A percentile compares a stretch with the other conserved stretches of the same genome.
phyloP scores from a whole-genome alignment of 257 asterid species.

The Leptodermis oblonga region DNA sequence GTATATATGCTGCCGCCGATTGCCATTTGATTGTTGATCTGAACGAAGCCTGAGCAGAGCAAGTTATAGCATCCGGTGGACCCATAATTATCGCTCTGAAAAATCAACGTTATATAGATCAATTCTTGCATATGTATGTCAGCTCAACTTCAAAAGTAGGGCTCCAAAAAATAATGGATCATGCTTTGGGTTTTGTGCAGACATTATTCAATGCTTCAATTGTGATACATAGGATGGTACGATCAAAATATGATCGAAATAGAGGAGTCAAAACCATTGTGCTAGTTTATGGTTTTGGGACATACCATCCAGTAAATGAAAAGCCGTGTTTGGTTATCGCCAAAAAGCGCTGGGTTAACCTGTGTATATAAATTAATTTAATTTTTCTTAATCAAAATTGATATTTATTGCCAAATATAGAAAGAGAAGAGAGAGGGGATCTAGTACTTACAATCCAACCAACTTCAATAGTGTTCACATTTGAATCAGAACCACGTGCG shows the following conservation, averaged over 20 bases:
- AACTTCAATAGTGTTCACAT: constrained; percentile 22
- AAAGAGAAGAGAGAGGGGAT: no score
- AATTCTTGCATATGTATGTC: no score
- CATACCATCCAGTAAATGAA: constrained; percentile 1
- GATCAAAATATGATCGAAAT: no score
- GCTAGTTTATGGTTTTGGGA: background rate
- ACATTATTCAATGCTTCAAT: no score
- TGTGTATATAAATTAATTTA: background rate
- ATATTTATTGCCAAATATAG: no score
- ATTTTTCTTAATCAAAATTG: no score
- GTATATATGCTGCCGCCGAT: constrained; percentile 77
- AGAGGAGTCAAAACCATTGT: background rate
- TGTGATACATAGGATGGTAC: no score
- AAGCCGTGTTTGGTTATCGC: background rate
- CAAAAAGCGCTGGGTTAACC: background rate
- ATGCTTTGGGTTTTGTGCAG: no score
- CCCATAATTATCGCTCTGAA: constrained; percentile 46
- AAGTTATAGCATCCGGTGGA: background rate
- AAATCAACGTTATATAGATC: no score
- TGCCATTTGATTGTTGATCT: constrained; percentile 61
- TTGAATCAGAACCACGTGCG: constrained; percentile 74
- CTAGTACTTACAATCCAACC: constrained; percentile 6
- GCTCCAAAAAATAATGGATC: no score
- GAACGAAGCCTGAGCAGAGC: constrained; percentile 53
- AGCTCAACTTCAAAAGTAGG: background rate